Evolutionary conservation across 2,329 filamentous ascomycete species (phyloP), one percentile per base, ranked within the genome.

Genomic region (Byssothecium circinans): DNA sequence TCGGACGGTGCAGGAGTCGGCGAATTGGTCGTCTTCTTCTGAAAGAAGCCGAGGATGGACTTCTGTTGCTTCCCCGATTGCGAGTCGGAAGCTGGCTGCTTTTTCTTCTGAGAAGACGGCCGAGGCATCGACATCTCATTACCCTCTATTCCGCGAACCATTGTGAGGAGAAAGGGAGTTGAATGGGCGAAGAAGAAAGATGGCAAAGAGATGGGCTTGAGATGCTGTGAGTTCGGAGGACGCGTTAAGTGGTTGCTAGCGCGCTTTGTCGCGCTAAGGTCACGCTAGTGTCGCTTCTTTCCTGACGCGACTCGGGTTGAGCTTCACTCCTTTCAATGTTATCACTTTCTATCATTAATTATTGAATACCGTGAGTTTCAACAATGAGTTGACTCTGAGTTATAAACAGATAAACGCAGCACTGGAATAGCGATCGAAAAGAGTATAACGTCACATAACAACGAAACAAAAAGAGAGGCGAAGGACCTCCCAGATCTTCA

Each of bases 11-110:
- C 67, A 29, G 68, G 62, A 50, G 66, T 70, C 12, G 77, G 77
- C 20, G 78, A 75, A 15, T 76, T 76, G 12, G 77, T 72, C 2
- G 77, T 74, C 51, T 78, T 73, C 67, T 80, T 90, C 57, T 86
- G 80, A 64, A 92, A 92, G 78, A 94, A 94, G 35, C 87, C 87
- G 29, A 90, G 76, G 50, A 94, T 90, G 43, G 86, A 88, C 67
- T 78, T 80, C 65, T 89, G 85, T 61, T 82, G 84, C 63, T 84
- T 84, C 52, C 70, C 70, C 17, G 75, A 72, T 50, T 80, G 80
- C 10, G 77, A 72, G 23, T 47, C 60, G 11, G 73, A 71, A 36
- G 73, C 70, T 36, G 71, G 70, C 34, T 74, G 66, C 60, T 81
- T 80, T 62, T 74, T 75, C 62, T 74, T 75, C 41, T 73, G 68